Evolutionary conservation across 1,139 yeast species (phyloP), one percentile per base, ranked within the genome.

Genomic region (Sugiyamaella novakii): DNA sequence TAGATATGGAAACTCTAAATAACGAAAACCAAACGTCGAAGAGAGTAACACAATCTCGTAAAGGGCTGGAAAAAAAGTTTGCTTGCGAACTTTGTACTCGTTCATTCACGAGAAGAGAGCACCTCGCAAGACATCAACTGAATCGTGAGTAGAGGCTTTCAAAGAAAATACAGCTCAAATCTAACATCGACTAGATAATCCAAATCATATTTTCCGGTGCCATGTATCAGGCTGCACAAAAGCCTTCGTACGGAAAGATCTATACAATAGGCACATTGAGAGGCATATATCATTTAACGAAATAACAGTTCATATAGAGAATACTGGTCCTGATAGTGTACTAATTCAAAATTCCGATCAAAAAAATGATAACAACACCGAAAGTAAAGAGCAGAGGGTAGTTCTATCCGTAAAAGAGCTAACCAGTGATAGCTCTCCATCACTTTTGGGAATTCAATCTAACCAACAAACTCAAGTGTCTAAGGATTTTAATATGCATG

Each of bases 191-290:
- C n/a, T n/a, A 43, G 47, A 43, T 28, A 30, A 28, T 21, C 42
- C 47, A n/a, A 30, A 15, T 14, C 15, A 28, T 12, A 65, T 81
- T 3, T 81, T 70, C 56, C 67, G 64, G 19, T 82, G 87, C 59
- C 60, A 72, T 17, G 14, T 42, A 7, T 19, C 33, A 1, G 74
- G 75, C 71, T 82, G 87, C 58, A 61, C 67, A 3, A 78, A 78
- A 60, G 77, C 83, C 0, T 82, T 82, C 70, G 87, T 82, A 1
- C 70, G 86, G 29, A 76, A 74, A 49, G 86, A 80, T 60, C 62
- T 81, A 35, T 62, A 72, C 18, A 69, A 68, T 4, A 65, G 85
- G 46, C 86, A 81, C 59, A 58, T 35, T 3, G 46, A 35, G 4
- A 28, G 47, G n/a, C 47, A 43, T 36, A 19, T n/a, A 14, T 14